Conservation (phyloP, 2,329 filamentous ascomycete genomes). For the Pseudopithomyces chartarum region DNA sequence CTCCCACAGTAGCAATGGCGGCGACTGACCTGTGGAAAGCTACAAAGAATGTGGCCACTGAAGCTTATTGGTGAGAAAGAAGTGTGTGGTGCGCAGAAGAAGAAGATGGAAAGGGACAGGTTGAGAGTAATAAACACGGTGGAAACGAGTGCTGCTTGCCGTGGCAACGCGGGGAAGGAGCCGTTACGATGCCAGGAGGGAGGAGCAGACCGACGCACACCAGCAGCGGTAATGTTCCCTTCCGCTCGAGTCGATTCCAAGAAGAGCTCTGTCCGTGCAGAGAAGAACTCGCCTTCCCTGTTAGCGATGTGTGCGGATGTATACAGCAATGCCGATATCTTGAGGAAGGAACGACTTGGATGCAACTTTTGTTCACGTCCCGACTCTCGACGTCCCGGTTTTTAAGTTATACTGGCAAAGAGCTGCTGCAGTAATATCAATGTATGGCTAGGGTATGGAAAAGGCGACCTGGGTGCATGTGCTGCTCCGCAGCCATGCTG, state of each 20-base stretch:
- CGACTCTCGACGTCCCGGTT: conserved; percentile 3
- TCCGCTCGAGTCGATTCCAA: conserved; percentile 21
- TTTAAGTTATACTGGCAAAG: conserved; percentile 38
- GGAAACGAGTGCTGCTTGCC: conserved; percentile 20
- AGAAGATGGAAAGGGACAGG: conserved; percentile 22
- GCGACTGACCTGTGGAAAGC: conserved; percentile 47
- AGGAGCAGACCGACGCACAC: conserved; percentile 15
- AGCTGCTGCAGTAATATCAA: conserved; percentile 41
- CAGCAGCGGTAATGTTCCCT: conserved; percentile 25
- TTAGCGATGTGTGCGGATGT: conserved; percentile 14
- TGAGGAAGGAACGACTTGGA: conserved; percentile 6
- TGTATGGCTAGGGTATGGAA: conserved; percentile 29
- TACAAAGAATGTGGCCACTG: conserved; percentile 53
- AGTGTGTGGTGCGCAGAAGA: conserved; percentile 38
- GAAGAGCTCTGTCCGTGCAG: conserved; percentile 9
- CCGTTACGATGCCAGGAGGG: conserved; percentile 22
- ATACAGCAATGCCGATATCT: conserved; percentile 15
- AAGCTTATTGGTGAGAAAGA: conserved; percentile 48
- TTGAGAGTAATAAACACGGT: conserved; percentile 15
- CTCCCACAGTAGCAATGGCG: conserved; percentile 4
- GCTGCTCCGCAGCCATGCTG: conserved; percentile 26
- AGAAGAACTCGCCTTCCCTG: conserved; percentile 29
- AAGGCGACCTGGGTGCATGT: conserved; percentile 30
- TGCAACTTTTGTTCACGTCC: conserved; percentile 1
- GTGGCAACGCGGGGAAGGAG: conserved; percentile 35